Conservation (phyloP, 2,329 filamentous ascomycete genomes). For the Zymoseptoria tritici region DNA sequence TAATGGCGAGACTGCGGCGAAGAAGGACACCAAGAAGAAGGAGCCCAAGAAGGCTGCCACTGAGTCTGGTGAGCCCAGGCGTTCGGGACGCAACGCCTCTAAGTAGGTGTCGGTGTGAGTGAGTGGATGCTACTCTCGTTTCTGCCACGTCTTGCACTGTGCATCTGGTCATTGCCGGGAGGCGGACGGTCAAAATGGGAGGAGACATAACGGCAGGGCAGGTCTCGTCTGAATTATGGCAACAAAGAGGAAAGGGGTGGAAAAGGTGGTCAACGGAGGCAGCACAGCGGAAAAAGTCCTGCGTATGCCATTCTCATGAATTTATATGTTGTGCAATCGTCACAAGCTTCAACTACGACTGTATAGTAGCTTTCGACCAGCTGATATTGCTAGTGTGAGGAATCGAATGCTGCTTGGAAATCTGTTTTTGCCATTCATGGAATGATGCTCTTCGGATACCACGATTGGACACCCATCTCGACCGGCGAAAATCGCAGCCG, state of each 20-base stretch:
- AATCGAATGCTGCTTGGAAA: neutral
- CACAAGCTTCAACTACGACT: neutral
- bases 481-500: too few species aligned
- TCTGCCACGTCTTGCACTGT: neutral
- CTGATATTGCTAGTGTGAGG: neutral
- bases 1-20: slow-evolving; percentile 17
- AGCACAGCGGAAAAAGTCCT: neutral
- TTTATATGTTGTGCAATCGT: neutral
- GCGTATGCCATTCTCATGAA: neutral
- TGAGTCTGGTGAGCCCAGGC: slow-evolving; percentile 41
- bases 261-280: neutral
- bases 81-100: slow-evolving; percentile 36
- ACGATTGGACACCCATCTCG: too few species aligned
- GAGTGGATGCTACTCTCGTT: neutral
- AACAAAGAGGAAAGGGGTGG: neutral
- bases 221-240: neutral
- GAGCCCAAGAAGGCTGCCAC: slow-evolving; percentile 44
- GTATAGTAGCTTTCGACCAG: neutral
- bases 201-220: neutral
- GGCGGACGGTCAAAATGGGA: neutral
- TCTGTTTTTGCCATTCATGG: neutral
- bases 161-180: neutral
- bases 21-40: slow-evolving; percentile 38
- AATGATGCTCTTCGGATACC: neutral
- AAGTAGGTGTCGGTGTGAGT: slow-evolving; percentile 9